These are phyloP conservation scores for Exophiala mesophila DNA, from an alignment of 2,329 filamentous ascomycete species.

Conservation along the genomic window DNA sequence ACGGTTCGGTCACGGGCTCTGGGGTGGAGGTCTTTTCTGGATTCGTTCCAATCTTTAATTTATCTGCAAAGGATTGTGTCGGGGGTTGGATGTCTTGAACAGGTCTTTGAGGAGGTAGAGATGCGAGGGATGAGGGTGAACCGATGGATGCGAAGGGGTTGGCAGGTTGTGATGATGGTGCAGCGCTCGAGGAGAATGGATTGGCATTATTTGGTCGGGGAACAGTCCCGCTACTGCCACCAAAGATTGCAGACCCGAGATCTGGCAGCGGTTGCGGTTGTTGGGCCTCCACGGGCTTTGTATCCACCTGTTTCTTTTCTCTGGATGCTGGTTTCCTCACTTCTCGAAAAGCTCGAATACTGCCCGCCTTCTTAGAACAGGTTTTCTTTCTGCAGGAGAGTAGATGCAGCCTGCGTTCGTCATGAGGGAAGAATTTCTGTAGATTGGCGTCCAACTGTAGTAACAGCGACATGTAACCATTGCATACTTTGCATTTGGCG, in stretches of 20 bases:
- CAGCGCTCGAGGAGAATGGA: conserved; percentile 44
- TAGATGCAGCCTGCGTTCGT: conserved; percentile 83
- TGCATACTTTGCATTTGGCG: conserved; percentile 83
- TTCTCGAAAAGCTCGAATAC: conserved; percentile 69
- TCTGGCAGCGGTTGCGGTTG: conserved; percentile 31
- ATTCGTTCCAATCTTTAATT: conserved; percentile 48
- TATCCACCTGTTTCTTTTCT: conserved; percentile 6
- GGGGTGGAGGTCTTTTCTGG: conserved; percentile 27
- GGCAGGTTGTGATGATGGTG: conserved; percentile 34
- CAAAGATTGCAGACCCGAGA: conserved; percentile 59
- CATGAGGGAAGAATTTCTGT: conserved; percentile 76
- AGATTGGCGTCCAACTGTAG: conserved; percentile 89
- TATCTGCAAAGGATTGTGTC: conserved; percentile 70
- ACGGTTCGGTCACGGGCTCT: conserved; percentile 54
- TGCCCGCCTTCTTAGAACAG: conserved; percentile 78
- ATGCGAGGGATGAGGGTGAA: conserved; percentile 37
- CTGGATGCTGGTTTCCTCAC: conserved; percentile 46
- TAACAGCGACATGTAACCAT: conserved; percentile 73
- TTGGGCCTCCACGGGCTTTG: conserved; percentile 29
- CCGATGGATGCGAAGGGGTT: conserved; percentile 59
- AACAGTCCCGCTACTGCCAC: conserved; percentile 40
- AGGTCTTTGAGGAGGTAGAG: conserved; percentile 40
- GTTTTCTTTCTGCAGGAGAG: conserved; percentile 73
- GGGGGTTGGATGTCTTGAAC: conserved; percentile 48
- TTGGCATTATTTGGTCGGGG: conserved; percentile 43